Conservation (phyloP, 345 rosid genomes). For the Clarkia xantiana region DNA sequence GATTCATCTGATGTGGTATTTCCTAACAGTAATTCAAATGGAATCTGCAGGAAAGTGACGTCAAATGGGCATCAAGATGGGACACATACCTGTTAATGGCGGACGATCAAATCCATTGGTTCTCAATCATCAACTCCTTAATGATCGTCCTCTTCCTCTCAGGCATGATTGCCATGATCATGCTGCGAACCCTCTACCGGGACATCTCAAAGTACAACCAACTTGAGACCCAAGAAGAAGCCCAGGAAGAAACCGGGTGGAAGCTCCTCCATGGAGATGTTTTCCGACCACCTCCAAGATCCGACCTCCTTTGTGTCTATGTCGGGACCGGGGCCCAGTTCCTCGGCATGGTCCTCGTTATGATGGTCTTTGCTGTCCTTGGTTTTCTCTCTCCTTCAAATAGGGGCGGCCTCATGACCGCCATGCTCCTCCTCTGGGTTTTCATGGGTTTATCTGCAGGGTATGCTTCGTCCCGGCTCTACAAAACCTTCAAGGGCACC, state of each 20-base stretch:
- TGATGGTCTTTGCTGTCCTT: slow-evolving; percentile 79
- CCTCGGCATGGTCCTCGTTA: slow-evolving; percentile 73
- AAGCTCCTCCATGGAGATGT: slow-evolving; percentile 91
- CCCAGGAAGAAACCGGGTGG: slow-evolving; percentile 93
- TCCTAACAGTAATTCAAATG: not conserved
- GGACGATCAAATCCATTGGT: slow-evolving; percentile 95
- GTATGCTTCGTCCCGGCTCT: slow-evolving; percentile 59
- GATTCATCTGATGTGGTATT: too few species aligned
- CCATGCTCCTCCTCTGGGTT: slow-evolving; percentile 84
- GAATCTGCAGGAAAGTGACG: slow-evolving; percentile 55
- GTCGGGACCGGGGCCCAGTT: slow-evolving; percentile 88
- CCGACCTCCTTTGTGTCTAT: slow-evolving; percentile 71
- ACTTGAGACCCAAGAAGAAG: slow-evolving; percentile 88
- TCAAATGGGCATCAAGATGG: slow-evolving; percentile 96
- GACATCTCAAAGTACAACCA: slow-evolving; percentile 93
- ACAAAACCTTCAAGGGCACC: slow-evolving; percentile 70
- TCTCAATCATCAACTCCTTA: slow-evolving; percentile 79
- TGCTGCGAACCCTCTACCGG: slow-evolving; percentile 78
- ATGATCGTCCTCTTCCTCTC: slow-evolving; percentile 95
- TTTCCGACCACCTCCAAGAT: slow-evolving; percentile 62
- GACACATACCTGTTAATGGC: slow-evolving; percentile 88
- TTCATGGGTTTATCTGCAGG: slow-evolving; percentile 91
- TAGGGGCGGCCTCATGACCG: slow-evolving; percentile 80
- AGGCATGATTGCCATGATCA: slow-evolving; percentile 97
- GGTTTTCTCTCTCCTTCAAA: slow-evolving; percentile 93